Conservation (phyloP, 129 eudicot species). For the Flaveria ramosissima region DNA sequence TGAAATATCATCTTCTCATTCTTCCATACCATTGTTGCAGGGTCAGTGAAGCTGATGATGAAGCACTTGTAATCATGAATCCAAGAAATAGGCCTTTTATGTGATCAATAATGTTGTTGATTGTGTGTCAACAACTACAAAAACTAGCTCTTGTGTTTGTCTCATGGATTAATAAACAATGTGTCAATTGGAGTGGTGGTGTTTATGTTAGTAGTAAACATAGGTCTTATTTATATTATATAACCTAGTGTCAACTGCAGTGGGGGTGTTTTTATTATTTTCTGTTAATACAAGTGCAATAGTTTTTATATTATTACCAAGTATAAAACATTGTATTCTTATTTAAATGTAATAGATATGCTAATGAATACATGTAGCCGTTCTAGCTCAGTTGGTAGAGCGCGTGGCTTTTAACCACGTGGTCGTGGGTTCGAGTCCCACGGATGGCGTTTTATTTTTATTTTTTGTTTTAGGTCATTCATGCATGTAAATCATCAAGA, state of each 20-base stretch:
- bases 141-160: not conserved
- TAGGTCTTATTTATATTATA: not conserved
- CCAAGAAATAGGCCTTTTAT: not conserved
- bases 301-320: no score
- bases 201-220: not conserved
- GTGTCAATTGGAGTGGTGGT: no score
- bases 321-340: no score
- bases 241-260: not conserved
- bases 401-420: slow-evolving; percentile 99
- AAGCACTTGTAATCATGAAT: not conserved
- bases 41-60: slow-evolving; percentile 34
- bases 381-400: slow-evolving; percentile 93
- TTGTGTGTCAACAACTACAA: slow-evolving; percentile 17
- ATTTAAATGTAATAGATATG: no score
- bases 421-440: slow-evolving; percentile 99
- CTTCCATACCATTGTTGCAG: slow-evolving; percentile 24
- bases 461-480: no score
- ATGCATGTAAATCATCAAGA: no score
- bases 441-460: slow-evolving; percentile 37
- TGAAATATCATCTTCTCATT: slow-evolving; percentile 9
- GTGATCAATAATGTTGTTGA: slow-evolving; percentile 22
- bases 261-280: no score
- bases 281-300: not conserved
- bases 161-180: no score
- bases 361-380: slow-evolving; percentile 15